Evolutionary conservation across 176 grass and related monocot genomes (phyloP), one percentile per base, ranked within the genome.

Genomic region (Paspalum notatum): DNA sequence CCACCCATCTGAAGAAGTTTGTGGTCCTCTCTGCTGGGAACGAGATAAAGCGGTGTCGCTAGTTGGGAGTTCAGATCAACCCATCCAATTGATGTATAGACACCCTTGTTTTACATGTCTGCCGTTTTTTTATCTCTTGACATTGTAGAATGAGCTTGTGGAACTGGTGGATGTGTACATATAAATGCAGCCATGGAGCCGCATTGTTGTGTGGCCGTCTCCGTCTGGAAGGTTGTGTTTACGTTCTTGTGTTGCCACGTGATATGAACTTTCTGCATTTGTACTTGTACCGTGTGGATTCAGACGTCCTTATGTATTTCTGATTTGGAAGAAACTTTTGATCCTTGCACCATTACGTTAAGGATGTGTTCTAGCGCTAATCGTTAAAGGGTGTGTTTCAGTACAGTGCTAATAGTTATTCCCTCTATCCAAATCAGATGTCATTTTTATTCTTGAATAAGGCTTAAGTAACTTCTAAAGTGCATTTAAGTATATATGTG

Each of bases 1-100:
- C 90, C 92, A 8, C 87, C 90, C 0, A 93, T 92, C 40, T 98
- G 84, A 94, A 71, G n/a, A 25, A 37, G 55, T 26, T 32, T 32
- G 32, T 32, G n/a, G 4, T 61, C 24, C 24, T 7, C 5, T 7
- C 58, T 27, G 58, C 11, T 61, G 58, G 58, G 2, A 14, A 27
- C 32, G 3, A 32, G 32, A 2, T 61, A 12, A 32, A 14, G 58
- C 20, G 47, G 18, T 61, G 25, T 58, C 15, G 14, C 70, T 12
- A 6, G 47, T 46, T 8, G n/a, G 39, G 25, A 62, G 76, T 8
- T 10, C 18, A 38, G 4, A 38, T 77, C 9, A 18, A 61, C 41
- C 58, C 38, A 50, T 72, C 21, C 20, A 74, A 60, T 73, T 49
- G 58, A 49, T 75, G 41, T 38, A 45, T 38, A 53, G 73, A 66